Evolutionary conservation across 345 rosid species (phyloP).

Genomic region (Salix arbutifolia): DNA sequence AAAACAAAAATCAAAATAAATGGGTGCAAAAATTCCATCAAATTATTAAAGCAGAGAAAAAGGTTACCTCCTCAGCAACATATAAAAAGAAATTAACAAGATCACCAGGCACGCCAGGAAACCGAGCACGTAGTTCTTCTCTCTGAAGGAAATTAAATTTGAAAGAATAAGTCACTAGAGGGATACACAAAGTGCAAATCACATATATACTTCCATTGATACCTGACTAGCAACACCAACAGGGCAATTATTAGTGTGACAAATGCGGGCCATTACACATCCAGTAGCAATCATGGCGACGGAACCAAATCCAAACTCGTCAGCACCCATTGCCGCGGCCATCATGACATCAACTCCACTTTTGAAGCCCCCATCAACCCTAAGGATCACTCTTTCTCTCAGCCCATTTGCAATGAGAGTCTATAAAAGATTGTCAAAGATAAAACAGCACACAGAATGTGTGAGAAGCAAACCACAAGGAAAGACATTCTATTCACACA

Average conservation of each 20-base stretch:
- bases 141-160: constrained; percentile 39
- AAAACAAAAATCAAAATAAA: neutral
- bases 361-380: constrained; percentile 95
- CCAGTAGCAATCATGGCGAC: constrained; percentile 99
- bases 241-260: constrained; percentile 99
- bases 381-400: constrained; percentile 90
- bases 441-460: constrained; percentile 9
- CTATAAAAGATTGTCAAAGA: constrained; percentile 40
- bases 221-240: constrained; percentile 99
- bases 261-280: constrained; percentile 99
- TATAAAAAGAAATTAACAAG: constrained; percentile 92
- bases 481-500: constrained; percentile 1
- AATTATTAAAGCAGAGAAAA: constrained; percentile 1
- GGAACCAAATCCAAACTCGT: constrained; percentile 98
- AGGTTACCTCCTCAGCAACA: constrained; percentile 94
- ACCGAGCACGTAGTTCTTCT: constrained; percentile 96
- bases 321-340: constrained; percentile 97
- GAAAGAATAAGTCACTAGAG: constrained; percentile 12
- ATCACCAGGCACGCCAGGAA: constrained; percentile 99
- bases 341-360: constrained; percentile 96
- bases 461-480: constrained; percentile 3
- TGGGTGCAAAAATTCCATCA: constrained; percentile 3
- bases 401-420: constrained; percentile 90
- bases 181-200: constrained; percentile 1
- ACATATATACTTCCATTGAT: constrained; percentile 11